These are phyloP conservation scores for Pleurotus ostreatus DNA, from an alignment of 768 basidiomycete species.

Conservation along the genomic window DNA sequence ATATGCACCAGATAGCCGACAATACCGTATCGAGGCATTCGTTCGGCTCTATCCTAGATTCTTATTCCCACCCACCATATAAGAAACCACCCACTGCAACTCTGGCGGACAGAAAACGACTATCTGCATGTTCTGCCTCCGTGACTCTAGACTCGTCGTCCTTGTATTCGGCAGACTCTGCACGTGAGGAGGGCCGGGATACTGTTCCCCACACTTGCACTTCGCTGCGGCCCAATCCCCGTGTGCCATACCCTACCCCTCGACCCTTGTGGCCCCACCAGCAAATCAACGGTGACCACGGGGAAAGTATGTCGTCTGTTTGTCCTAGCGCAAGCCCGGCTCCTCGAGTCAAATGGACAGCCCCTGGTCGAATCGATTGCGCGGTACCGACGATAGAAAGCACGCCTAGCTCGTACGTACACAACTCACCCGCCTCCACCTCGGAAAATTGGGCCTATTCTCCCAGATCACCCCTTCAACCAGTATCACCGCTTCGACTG, in stretches of 20 bases:
- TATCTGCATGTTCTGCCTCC: not conserved
- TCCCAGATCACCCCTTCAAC: not conserved
- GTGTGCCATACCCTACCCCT: too few relatives aligned
- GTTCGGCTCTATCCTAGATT: not conserved
- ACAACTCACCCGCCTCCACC: too few relatives aligned
- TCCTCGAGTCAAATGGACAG: too few relatives aligned
- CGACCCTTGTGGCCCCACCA: too few relatives aligned
- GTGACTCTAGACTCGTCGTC: not conserved
- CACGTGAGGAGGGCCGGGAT: slow-evolving; percentile 14
- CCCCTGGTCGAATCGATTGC: too few relatives aligned
- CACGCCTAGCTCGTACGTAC: too few relatives aligned
- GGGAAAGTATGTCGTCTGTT: too few relatives aligned
- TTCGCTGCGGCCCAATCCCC: not conserved
- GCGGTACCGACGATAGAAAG: too few relatives aligned
- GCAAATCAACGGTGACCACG: too few relatives aligned
- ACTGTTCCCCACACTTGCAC: not conserved
- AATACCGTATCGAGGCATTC: not conserved
- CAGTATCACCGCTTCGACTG: not conserved
- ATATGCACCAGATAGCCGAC: not conserved
- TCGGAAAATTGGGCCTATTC: too few relatives aligned
- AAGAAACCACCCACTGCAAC: not conserved
- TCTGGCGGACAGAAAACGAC: not conserved
- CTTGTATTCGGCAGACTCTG: slow-evolving; percentile 10
- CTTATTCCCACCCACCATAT: not conserved
- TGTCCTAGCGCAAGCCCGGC: too few relatives aligned